These are phyloP conservation scores for Penicillium sp. DNA, from an alignment of 2,329 filamentous ascomycete species.

Conservation along the genomic window DNA sequence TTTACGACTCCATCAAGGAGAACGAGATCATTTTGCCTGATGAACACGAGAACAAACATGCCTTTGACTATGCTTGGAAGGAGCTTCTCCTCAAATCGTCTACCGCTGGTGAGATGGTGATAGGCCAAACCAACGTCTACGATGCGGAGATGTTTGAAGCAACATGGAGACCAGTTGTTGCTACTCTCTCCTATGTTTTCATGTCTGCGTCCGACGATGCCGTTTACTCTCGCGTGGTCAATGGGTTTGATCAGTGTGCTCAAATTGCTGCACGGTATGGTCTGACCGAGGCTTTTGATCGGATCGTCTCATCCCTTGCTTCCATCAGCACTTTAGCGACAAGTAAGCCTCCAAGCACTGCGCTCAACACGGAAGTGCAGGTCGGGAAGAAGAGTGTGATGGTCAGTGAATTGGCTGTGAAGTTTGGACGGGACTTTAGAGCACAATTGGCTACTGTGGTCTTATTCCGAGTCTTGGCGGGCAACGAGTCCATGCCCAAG, in stretches of 20 bases:
- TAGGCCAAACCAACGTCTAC: slow-evolving; percentile 90
- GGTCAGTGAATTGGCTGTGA: slow-evolving; percentile 97
- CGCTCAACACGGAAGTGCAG: slow-evolving; percentile 93
- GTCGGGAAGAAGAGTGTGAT: slow-evolving; percentile 90
- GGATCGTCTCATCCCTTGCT: slow-evolving; percentile 86
- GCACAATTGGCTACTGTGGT: slow-evolving; percentile 93
- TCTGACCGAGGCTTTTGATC: slow-evolving; percentile 84
- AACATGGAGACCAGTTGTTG: slow-evolving; percentile 93
- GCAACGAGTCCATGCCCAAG: slow-evolving; percentile 76
- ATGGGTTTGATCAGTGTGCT: slow-evolving; percentile 94
- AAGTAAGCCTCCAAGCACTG: slow-evolving; percentile 75
- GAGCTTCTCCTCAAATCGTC: slow-evolving; percentile 86
- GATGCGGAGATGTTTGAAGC: slow-evolving; percentile 97
- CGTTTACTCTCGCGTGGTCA: slow-evolving; percentile 90
- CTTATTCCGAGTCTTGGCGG: slow-evolving; percentile 88
- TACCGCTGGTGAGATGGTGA: slow-evolving; percentile 70
- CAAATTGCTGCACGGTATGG: slow-evolving; percentile 85
- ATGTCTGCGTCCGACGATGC: slow-evolving; percentile 97
- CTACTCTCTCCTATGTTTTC: slow-evolving; percentile 95
- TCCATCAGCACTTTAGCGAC: slow-evolving; percentile 87
- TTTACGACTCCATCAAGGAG: slow-evolving; percentile 87
- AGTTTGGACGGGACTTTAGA: slow-evolving; percentile 89
- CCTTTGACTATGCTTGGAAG: slow-evolving; percentile 97
- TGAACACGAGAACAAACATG: slow-evolving; percentile 94
- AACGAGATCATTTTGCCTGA: slow-evolving; percentile 97